These are phyloP conservation scores for Epichloe hybrida DNA, from an alignment of 2,329 filamentous ascomycete species.

Conservation along the genomic window DNA sequence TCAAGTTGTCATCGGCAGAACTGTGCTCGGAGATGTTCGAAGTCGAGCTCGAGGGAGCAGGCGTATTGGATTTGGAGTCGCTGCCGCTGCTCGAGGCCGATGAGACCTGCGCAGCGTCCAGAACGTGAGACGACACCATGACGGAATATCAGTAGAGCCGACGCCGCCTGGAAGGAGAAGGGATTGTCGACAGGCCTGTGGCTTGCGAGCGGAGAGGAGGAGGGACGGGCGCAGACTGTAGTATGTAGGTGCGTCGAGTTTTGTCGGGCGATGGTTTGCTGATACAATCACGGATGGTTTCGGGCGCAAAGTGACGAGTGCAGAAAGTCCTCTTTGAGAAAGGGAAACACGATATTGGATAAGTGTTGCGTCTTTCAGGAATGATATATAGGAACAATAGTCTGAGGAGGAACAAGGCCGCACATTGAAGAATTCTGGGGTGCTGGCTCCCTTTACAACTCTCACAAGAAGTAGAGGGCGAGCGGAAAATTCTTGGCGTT, in stretches of 20 bases:
- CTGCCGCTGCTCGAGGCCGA: constrained; percentile 19
- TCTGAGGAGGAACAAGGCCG: not conserved
- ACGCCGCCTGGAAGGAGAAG: not conserved
- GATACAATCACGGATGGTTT: not conserved
- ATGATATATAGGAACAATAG: not conserved
- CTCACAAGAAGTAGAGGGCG: constrained; percentile 20
- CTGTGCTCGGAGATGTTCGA: constrained; percentile 32
- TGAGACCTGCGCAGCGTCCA: constrained; percentile 12
- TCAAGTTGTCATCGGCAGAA: constrained; percentile 37
- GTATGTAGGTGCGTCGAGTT: not conserved
- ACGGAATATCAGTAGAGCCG: constrained; percentile 12
- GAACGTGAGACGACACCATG: constrained; percentile 22
- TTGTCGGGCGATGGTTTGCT: not conserved
- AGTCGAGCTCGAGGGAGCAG: constrained; percentile 35
- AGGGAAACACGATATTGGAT: not conserved
- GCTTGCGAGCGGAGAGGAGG: not conserved
- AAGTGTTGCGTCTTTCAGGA: not conserved
- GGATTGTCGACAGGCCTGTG: not conserved
- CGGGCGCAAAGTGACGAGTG: not conserved
- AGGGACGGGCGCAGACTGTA: not conserved
- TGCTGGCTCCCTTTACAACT: constrained; percentile 25
- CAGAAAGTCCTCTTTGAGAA: not conserved
- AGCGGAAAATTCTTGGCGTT: constrained; percentile 25
- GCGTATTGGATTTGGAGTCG: constrained; percentile 39
- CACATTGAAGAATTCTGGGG: constrained; percentile 11